These are phyloP conservation scores for Helotiales sp. DNA, from an alignment of 2,329 filamentous ascomycete genomes.

Conservation along the genomic window DNA sequence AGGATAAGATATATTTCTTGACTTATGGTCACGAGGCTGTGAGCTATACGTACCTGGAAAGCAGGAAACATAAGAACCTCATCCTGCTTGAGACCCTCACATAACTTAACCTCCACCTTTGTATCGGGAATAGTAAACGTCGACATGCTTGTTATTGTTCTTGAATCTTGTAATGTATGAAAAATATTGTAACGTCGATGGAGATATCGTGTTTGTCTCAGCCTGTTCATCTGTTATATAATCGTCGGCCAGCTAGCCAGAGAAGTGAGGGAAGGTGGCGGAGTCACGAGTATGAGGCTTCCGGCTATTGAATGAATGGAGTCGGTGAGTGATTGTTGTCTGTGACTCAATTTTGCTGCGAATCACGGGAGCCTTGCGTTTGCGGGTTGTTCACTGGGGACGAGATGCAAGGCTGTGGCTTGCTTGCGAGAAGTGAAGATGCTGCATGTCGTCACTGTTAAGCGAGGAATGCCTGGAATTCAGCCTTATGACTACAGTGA, in stretches of 20 bases:
- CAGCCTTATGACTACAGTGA: background rate
- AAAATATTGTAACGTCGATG: too few species aligned
- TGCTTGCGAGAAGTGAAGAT: background rate
- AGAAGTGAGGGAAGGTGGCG: too few species aligned
- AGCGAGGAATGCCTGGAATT: background rate
- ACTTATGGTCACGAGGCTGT: too few species aligned
- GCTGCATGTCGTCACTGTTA: background rate
- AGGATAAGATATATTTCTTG: too few species aligned
- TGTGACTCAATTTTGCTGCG: background rate
- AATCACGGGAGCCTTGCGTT: too few species aligned
- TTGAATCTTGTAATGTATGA: background rate
- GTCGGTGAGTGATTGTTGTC: background rate
- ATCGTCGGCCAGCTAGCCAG: too few species aligned
- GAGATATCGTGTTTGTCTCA: too few species aligned
- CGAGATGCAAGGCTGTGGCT: background rate
- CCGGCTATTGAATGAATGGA: too few species aligned
- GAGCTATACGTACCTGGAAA: background rate
- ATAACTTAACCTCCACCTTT: background rate
- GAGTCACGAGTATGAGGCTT: too few species aligned
- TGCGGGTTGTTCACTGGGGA: too few species aligned
- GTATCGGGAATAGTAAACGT: background rate
- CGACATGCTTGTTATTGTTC: background rate
- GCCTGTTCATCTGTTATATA: too few species aligned
- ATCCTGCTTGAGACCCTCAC: background rate
- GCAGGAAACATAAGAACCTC: background rate